Conservation (phyloP, 176 grass and related monocot species). For the Dactylis glomerata region DNA sequence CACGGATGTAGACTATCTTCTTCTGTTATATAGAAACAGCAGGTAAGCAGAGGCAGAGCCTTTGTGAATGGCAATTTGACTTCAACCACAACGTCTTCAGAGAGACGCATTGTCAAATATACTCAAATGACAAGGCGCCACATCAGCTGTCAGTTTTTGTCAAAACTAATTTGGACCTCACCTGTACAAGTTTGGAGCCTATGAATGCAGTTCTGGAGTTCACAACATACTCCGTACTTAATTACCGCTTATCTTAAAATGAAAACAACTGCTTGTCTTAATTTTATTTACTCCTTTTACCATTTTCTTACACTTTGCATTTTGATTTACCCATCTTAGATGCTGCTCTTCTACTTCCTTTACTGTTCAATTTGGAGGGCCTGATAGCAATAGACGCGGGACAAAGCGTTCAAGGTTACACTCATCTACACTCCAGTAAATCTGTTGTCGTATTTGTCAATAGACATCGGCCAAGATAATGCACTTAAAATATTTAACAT, state of each 20-base stretch:
- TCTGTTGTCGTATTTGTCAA: background rate
- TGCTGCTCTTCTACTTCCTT: constrained; percentile 9
- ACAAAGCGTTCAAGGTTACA: constrained; percentile 51
- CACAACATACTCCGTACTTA: background rate
- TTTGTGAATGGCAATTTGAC: too few relatives aligned
- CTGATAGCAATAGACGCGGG: constrained; percentile 1
- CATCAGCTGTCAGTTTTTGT: background rate
- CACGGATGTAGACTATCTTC: background rate
- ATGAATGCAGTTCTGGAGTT: background rate
- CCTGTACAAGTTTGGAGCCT: background rate
- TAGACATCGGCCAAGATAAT: background rate
- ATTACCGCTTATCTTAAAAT: background rate
- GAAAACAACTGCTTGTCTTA: background rate
- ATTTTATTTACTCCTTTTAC: background rate
- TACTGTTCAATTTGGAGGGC: background rate
- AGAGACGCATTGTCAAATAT: too few relatives aligned
- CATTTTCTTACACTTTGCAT: background rate
- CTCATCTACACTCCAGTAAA: background rate
- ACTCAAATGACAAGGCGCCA: background rate
- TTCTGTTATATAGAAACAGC: background rate
- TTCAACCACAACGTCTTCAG: too few relatives aligned
- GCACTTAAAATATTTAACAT: background rate
- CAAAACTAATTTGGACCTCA: background rate
- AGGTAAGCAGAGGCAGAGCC: background rate
- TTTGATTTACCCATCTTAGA: background rate